Evolutionary conservation across 2,329 filamentous ascomycete genomes (phyloP), one percentile per base, ranked within the genome.

Genomic region (Calonectria naviculata): DNA sequence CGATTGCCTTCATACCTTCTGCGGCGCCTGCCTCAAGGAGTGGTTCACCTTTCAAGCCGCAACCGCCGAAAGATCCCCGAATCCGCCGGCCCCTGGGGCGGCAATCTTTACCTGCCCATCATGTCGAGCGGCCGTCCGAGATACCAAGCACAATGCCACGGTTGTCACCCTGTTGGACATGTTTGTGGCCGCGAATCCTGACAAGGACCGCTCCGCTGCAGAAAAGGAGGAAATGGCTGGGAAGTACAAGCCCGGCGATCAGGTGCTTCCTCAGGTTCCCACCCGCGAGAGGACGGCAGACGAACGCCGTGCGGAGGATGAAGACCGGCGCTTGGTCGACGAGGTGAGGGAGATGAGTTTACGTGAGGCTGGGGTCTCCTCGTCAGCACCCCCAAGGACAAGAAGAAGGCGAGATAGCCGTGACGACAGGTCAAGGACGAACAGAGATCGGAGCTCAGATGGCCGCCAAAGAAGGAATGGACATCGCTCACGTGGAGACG

Each of bases 1-100:
- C 82, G 94, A 98, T 86, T 98, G 95, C 81, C 90, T 98, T 52
- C 95, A 98, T 84, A 98, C 96, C 54, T 99, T 97, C 84, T 99
- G 97, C 86, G 97, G 95, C 74, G 93, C 94, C 44, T 99, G 97
- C 81, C 84, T 98, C 70, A 98, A 97, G 83, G 95, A 97, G 86
- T 99, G 97, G 97, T 99, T 98, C 81, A 86, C 88, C 73, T 97
- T 92, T 83, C 95, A 98, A 82, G 92, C 92, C 42, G 86, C 88
- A 34, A 87, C 87, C 17, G 89, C 89, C 49, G 89, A 88, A 73
- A 85, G 83, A 69, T 84, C 85, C 2, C 88, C 87, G 15, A 84
- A 84, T 13, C 85, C 87, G 47, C 87, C 90, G 73, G 76, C 86
- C 65, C 80, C 87, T 75, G 79, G 88, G 78, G 71, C 86, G 78